A percentile compares a stretch with the other conserved stretches of the same genome.
These are phyloP conservation scores for Elsinoe fawcettii DNA, from an alignment of 2,329 filamentous ascomycete genomes.

Conservation along the genomic window DNA sequence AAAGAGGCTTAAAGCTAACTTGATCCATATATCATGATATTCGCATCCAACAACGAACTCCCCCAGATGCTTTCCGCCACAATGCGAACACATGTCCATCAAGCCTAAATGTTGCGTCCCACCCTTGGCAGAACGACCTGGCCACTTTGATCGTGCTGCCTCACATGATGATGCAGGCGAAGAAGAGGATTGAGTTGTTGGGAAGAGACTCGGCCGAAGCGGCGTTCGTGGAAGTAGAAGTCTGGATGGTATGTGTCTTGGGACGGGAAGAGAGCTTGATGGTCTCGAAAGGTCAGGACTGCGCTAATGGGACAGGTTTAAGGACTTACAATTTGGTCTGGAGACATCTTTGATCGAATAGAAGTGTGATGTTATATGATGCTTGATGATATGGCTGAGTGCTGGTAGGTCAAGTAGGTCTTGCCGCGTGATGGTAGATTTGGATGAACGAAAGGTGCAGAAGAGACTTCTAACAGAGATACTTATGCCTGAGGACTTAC, in stretches of 20 bases:
- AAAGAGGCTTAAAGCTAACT: too few relatives aligned
- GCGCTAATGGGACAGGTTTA: background rate
- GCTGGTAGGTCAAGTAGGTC: background rate
- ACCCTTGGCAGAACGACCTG: background rate
- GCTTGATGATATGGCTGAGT: background rate
- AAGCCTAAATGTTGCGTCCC: background rate
- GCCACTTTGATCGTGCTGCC: background rate
- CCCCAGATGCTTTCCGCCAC: too few relatives aligned
- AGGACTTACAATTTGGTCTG: background rate
- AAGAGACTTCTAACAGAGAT: background rate
- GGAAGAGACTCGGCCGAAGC: background rate
- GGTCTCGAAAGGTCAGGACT: background rate
- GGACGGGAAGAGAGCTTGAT: background rate
- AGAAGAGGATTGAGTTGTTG: constrained; percentile 8
- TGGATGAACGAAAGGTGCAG: background rate
- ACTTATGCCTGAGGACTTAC: background rate
- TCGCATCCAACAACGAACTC: too few relatives aligned
- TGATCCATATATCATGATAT: too few relatives aligned
- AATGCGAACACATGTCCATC: background rate
- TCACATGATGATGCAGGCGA: constrained; percentile 10
- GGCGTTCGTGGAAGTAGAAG: background rate
- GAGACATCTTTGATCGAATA: background rate
- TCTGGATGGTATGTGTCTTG: background rate
- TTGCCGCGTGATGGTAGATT: too few relatives aligned
- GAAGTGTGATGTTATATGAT: background rate